These are phyloP conservation scores for Aspergillus bridgeri DNA, from an alignment of 495 filamentous ascomycete species.

Conservation along the genomic window DNA sequence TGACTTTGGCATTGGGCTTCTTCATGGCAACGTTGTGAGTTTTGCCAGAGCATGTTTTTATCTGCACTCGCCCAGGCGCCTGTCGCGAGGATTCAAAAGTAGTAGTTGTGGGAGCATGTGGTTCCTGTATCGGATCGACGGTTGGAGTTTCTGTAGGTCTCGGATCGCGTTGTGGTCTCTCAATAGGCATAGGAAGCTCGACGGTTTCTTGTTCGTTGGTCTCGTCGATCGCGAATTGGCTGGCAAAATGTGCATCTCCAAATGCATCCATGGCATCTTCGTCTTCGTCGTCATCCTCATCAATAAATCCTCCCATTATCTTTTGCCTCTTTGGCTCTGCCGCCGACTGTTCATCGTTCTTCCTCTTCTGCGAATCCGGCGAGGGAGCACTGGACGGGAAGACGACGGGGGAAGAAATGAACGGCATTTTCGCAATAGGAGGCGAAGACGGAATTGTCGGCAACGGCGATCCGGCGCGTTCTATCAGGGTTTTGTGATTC, in stretches of 20 bases:
- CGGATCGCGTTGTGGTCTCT: neutral
- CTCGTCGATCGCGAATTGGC: slow-evolving; percentile 35
- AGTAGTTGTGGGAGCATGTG: neutral
- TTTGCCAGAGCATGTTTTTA: slow-evolving; percentile 66
- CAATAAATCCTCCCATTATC: slow-evolving; percentile 47
- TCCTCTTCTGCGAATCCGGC: slow-evolving; percentile 42
- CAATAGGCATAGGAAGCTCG: slow-evolving; percentile 7
- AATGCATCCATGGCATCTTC: slow-evolving; percentile 29
- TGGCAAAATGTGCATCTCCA: slow-evolving; percentile 31
- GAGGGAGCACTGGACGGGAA: slow-evolving; percentile 56
- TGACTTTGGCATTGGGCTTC: slow-evolving; percentile 41
- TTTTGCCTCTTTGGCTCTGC: slow-evolving; percentile 40
- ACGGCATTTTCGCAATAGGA: slow-evolving; percentile 50
- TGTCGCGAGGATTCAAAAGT: slow-evolving; percentile 14
- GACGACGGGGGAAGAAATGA: slow-evolving; percentile 59
- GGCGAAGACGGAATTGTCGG: slow-evolving; percentile 31
- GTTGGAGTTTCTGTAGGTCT: slow-evolving; percentile 5
- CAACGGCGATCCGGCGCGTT: slow-evolving; percentile 13
- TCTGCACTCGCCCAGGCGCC: slow-evolving; percentile 33
- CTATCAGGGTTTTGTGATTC: slow-evolving; percentile 25
- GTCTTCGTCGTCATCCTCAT: slow-evolving; percentile 36
- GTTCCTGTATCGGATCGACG: slow-evolving; percentile 7
- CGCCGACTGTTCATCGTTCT: slow-evolving; percentile 40
- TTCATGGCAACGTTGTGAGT: slow-evolving; percentile 53
- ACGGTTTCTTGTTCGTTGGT: slow-evolving; percentile 17